These are phyloP conservation scores for Candida tunisiensis DNA, from an alignment of 1,139 yeast genomes.

Conservation along the genomic window DNA sequence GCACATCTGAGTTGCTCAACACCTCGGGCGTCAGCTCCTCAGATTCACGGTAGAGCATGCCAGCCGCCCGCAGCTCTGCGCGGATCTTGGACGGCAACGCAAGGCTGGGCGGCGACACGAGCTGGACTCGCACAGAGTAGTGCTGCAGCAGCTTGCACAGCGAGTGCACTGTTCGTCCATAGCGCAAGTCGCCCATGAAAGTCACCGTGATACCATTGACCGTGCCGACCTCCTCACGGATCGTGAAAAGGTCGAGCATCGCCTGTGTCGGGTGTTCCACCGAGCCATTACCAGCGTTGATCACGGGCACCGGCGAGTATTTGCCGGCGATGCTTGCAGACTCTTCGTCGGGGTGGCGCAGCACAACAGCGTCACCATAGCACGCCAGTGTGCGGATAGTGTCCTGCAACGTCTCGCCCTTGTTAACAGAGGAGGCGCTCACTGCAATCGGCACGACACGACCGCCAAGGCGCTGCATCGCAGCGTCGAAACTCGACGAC, in stretches of 20 bases:
- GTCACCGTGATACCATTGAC: slow-evolving; percentile 97
- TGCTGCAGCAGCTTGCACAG: slow-evolving; percentile 79
- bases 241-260: slow-evolving; percentile 89
- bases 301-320: slow-evolving; percentile 91
- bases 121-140: slow-evolving; percentile 85
- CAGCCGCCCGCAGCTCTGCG: slow-evolving; percentile 43
- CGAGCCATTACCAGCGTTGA: slow-evolving; percentile 96
- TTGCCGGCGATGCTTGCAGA: slow-evolving; percentile 91
- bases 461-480: slow-evolving; percentile 99
- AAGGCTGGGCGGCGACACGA: slow-evolving; percentile 83
- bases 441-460: slow-evolving; percentile 82
- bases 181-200: slow-evolving; percentile 96
- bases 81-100: slow-evolving; percentile 61
- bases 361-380: slow-evolving; percentile 91
- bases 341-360: slow-evolving; percentile 90
- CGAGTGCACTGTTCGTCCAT: slow-evolving; percentile 98
- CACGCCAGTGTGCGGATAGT: slow-evolving; percentile 90
- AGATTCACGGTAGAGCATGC: slow-evolving; percentile 58
- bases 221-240: slow-evolving; percentile 97
- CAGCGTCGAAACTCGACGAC: slow-evolving; percentile 91
- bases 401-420: slow-evolving; percentile 97
- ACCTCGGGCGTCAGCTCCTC: slow-evolving; percentile 68
- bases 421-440: slow-evolving; percentile 78
- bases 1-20: slow-evolving; percentile 78
- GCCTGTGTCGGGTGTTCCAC: slow-evolving; percentile 99